Conservation (phyloP, 257 asterid species). For the Eucommia ulmoides region DNA sequence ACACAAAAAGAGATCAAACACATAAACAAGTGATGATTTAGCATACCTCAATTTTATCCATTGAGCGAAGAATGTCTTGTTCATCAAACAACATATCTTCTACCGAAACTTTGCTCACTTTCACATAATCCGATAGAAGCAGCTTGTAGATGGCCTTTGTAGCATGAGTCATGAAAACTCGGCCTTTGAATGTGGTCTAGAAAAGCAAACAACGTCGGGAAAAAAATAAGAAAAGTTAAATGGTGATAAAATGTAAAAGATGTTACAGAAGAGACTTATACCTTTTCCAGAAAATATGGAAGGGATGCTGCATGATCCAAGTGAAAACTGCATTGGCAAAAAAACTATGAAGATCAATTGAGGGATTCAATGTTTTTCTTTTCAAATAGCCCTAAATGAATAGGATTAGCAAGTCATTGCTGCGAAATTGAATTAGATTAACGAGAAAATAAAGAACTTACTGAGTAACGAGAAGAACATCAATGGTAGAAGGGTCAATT, state of each 20-base stretch:
- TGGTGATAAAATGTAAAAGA: constrained; percentile 7
- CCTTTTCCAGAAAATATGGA: constrained; percentile 95
- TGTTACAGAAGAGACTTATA: too few relatives aligned
- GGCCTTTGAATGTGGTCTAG: constrained; percentile 84
- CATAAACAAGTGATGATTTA: background rate
- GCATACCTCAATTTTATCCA: constrained; percentile 92
- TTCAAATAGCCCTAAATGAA: too few relatives aligned
- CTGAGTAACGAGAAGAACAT: constrained; percentile 93
- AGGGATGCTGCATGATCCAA: constrained; percentile 99
- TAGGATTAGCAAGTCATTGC: too few relatives aligned
- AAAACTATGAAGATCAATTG: background rate
- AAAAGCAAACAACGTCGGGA: constrained; percentile 15
- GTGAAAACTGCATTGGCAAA: constrained; percentile 69
- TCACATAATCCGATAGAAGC: constrained; percentile 82
- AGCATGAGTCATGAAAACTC: constrained; percentile 96
- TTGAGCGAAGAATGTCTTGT: constrained; percentile 66
- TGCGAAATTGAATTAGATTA: too few relatives aligned
- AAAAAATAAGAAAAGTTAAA: constrained; percentile 4
- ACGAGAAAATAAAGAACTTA: constrained; percentile 17
- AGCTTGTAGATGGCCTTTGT: constrained; percentile 93
- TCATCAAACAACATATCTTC: constrained; percentile 92
- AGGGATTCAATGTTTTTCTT: too few relatives aligned
- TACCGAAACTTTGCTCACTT: constrained; percentile 97
- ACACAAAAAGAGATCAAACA: constrained; percentile 5
- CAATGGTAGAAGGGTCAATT: constrained; percentile 76